Evolutionary conservation across 2,329 filamentous ascomycete genomes (phyloP), one percentile per base, ranked within the genome.

Genomic region (Sclerotinia spermophila): DNA sequence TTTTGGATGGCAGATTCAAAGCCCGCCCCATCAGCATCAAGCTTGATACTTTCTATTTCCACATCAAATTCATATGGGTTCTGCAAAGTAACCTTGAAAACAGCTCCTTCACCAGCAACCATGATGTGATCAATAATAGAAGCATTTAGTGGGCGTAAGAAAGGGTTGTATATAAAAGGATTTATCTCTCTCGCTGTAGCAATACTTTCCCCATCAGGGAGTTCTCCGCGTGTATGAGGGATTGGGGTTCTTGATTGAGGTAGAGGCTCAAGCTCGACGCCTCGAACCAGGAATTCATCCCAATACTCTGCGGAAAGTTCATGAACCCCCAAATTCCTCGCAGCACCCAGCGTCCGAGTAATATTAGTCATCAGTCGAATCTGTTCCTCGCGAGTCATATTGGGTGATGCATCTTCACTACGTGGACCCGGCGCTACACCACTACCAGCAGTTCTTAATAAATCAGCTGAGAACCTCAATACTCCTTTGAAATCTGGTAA

Each of bases 81-180:
- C 78, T 98, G 96, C 27, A 99, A 83, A 2, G 92, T 94, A 42
- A 98, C 86, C 75, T 87, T 87, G 80, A 97, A 97, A 5, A 86
- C 89, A 2, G 92, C 90, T 71, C 87, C 82, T 79, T 98, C 94
- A 24, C 89, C 90, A 6, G 92, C 89, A 30, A 98, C 92, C 42
- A 97, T 83, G 1, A 93, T 86, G 71, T 86, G 86, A 71, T 94
- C 89, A 2, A 85, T 83, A 27, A 83, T 83, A 35, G 86, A 85
- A 67, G 90, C 85, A 56, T 88, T 86, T 0, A 85, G 81, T 68
- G 86, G 85, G 80, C 94, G 93, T 30, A 94, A 82, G 77, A 97
- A 98, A 0, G 96, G 93, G 77, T 97, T 97, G 79, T 98, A 97
- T 71, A 99, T 92, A 76, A 99, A 97, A 0, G 96, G 96, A 72